Conservation (phyloP, 208 protist genomes). For the Trypanosoma cruzi region DNA sequence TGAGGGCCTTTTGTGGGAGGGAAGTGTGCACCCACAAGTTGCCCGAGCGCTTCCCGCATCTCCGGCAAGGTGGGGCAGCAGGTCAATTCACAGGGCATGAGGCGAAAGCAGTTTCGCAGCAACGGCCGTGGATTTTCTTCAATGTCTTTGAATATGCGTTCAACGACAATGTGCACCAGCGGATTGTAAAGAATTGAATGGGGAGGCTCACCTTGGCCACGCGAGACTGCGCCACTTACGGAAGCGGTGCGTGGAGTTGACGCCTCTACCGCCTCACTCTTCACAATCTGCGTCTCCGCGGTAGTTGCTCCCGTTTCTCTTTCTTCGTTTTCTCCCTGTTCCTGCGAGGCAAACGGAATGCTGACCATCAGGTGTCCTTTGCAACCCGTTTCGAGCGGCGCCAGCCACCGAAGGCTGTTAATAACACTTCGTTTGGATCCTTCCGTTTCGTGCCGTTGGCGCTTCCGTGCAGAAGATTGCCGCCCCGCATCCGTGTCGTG, state of each 20-base stretch:
- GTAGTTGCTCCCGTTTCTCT: background rate
- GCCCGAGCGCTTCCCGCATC: conserved; percentile 60
- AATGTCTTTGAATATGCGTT: conserved; percentile 77
- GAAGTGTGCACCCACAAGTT: conserved; percentile 59
- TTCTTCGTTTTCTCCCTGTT: conserved; percentile 6
- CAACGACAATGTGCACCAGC: conserved; percentile 64
- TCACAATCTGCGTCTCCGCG: background rate
- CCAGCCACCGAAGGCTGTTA: conserved; percentile 39
- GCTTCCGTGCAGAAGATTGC: conserved; percentile 14
- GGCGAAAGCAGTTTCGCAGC: conserved; percentile 78
- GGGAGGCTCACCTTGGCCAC: conserved; percentile 8
- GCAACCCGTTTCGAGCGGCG: conserved; percentile 57
- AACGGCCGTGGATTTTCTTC: conserved; percentile 52
- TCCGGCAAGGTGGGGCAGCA: conserved; percentile 82
- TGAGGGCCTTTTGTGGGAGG: conserved; percentile 17
- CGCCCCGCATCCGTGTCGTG: background rate
- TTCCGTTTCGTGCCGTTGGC: background rate
- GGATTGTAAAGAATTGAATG: conserved; percentile 81
- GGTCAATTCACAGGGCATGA: conserved; percentile 77
- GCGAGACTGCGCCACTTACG: background rate
- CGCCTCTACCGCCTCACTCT: background rate
- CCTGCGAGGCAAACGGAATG: conserved; percentile 36
- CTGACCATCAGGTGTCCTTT: conserved; percentile 73
- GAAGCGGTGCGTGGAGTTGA: no score
- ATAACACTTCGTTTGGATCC: background rate